These are phyloP conservation scores for Penicillium waksmanii DNA, from an alignment of 495 filamentous ascomycete species.

Conservation along the genomic window DNA sequence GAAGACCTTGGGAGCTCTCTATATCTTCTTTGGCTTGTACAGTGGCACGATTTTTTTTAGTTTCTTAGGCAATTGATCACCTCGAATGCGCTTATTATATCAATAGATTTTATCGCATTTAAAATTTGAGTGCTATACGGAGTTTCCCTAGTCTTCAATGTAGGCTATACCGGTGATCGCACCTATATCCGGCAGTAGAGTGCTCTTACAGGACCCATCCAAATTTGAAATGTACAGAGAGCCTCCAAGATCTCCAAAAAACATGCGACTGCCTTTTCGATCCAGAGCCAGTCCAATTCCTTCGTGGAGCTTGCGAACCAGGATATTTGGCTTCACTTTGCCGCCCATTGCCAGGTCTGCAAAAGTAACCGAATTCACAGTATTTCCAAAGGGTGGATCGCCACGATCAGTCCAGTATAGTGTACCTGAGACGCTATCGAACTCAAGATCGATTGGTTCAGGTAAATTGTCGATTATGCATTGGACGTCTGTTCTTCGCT, in stretches of 20 bases:
- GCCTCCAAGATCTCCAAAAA: conserved; percentile 21
- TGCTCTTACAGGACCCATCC: conserved; percentile 21
- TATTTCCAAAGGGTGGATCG: conserved; percentile 15
- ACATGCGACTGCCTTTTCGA: conserved; percentile 12
- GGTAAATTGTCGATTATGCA: conserved; percentile 11
- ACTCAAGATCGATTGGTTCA: conserved; percentile 19
- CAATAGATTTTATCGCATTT: neutral
- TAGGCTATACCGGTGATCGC: conserved; percentile 16
- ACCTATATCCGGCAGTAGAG: conserved; percentile 14
- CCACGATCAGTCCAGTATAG: conserved; percentile 23
- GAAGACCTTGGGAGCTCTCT: too few relatives aligned
- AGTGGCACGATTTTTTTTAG: too few relatives aligned
- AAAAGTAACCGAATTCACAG: conserved; percentile 12
- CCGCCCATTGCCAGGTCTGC: neutral
- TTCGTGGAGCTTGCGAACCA: conserved; percentile 14
- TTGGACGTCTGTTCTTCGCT: conserved; percentile 8
- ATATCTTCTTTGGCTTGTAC: too few relatives aligned
- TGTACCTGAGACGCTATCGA: conserved; percentile 5
- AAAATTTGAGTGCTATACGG: neutral
- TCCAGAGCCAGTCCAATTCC: conserved; percentile 16
- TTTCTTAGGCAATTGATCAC: too few relatives aligned
- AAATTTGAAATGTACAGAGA: conserved; percentile 16
- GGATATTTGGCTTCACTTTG: conserved; percentile 2
- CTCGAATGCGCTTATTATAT: too few relatives aligned
- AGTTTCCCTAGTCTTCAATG: conserved; percentile 7